Conservation (phyloP, 176 grass and related monocot genomes). For the Phyllostachys edulis region DNA sequence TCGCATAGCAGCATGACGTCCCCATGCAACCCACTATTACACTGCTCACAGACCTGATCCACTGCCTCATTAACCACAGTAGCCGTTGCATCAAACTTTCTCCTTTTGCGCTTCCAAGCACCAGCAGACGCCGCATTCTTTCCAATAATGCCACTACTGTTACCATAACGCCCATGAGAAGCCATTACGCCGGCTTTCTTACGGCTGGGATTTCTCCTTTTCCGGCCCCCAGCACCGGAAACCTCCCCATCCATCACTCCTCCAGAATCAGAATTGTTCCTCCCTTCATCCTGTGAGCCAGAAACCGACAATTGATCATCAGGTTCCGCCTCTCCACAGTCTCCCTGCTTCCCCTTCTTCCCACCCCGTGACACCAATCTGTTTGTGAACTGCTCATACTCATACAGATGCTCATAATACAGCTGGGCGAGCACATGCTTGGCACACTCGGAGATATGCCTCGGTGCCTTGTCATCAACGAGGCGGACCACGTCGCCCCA, state of each 20-base stretch:
- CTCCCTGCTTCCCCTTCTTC: not conserved
- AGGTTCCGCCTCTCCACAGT: not conserved
- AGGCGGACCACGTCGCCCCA: slow-evolving; percentile 73
- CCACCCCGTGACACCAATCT: not conserved
- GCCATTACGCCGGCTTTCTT: not conserved
- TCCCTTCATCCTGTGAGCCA: not conserved
- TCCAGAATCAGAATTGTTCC: not conserved
- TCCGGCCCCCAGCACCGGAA: not conserved
- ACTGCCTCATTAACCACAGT: slow-evolving; percentile 35
- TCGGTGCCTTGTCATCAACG: slow-evolving; percentile 36
- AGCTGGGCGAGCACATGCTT: slow-evolving; percentile 87
- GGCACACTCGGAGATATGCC: slow-evolving; percentile 67
- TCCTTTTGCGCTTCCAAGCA: slow-evolving; percentile 36
- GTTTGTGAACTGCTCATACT: slow-evolving; percentile 67
- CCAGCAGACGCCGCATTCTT: not conserved
- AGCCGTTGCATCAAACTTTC: not conserved
- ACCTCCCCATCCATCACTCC: not conserved
- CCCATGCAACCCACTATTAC: slow-evolving; percentile 79
- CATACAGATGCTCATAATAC: slow-evolving; percentile 78
- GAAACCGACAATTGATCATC: slow-evolving; percentile 15
- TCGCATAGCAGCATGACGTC: slow-evolving; percentile 90
- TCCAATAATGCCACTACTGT: not conserved
- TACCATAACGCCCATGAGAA: slow-evolving; percentile 14
- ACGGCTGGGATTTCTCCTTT: not conserved
- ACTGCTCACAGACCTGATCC: slow-evolving; percentile 94